Conservation (phyloP, 148 eudicot genomes). For the Amaranthus hypochondriacus region DNA sequence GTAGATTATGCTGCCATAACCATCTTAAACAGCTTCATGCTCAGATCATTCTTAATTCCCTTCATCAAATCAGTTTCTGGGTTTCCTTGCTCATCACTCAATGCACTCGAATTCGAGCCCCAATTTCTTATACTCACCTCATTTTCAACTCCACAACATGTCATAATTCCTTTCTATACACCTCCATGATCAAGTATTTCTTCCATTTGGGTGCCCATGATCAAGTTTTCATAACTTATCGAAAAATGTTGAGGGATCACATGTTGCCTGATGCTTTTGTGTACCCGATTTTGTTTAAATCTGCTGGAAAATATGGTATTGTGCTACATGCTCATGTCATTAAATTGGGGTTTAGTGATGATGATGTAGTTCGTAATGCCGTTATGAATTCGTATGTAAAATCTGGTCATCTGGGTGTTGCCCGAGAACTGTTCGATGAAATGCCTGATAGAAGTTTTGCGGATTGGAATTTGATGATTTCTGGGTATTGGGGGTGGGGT, state of each 20-base stretch:
- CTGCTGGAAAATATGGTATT: conserved; percentile 37
- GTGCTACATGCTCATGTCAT: conserved; percentile 40
- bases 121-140: conserved; percentile 32
- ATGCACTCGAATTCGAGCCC: conserved; percentile 50
- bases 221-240: conserved; percentile 34
- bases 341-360: conserved; percentile 41
- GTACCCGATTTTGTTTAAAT: conserved; percentile 55
- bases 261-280: conserved; percentile 38
- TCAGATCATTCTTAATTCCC: conserved; percentile 33
- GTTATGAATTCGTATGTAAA: conserved; percentile 44
- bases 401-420: conserved; percentile 42
- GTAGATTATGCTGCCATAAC: conserved; percentile 17
- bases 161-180: conserved; percentile 34
- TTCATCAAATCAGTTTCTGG: conserved; percentile 38
- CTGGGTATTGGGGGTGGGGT: conserved; percentile 69
- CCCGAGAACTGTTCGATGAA: conserved; percentile 62
- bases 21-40: conserved; percentile 50
- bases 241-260: conserved; percentile 23
- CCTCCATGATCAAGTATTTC: conserved; percentile 44
- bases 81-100: conserved; percentile 40
- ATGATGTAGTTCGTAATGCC: conserved; percentile 37
- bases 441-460: conserved; percentile 44
- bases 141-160: conserved; percentile 32
- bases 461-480: conserved; percentile 65
- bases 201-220: conserved; percentile 30